These are phyloP conservation scores for Trypanosoma conorhini DNA, from an alignment of 208 protist genomes.

Conservation along the genomic window DNA sequence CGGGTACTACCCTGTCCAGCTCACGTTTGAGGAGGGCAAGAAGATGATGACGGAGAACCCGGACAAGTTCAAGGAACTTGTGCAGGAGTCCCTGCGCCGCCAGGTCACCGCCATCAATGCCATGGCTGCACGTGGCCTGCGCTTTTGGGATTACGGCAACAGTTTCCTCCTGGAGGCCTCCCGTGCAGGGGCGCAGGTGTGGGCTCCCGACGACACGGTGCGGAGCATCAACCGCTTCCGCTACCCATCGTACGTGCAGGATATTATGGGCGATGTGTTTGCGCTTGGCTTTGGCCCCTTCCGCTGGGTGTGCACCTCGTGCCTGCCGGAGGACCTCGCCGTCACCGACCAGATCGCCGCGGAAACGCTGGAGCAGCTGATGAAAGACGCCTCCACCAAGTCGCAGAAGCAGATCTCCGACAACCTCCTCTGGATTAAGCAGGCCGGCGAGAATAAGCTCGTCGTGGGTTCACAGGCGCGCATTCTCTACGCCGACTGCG, in stretches of 20 bases:
- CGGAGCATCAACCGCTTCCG: constrained; percentile 44
- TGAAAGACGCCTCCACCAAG: constrained; percentile 24
- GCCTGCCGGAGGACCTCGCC: constrained; percentile 50
- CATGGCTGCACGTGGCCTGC: constrained; percentile 53
- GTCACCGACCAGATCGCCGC: constrained; percentile 73
- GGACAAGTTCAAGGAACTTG: constrained; percentile 62
- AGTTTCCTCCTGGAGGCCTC: constrained; percentile 71
- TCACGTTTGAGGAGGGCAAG: constrained; percentile 82
- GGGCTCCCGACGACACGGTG: constrained; percentile 35
- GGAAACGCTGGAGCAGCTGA: constrained; percentile 55
- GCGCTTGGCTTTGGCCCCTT: constrained; percentile 89
- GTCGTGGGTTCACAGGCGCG: constrained; percentile 91
- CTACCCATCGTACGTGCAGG: constrained; percentile 89
- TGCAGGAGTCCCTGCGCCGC: constrained; percentile 68
- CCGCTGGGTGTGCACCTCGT: constrained; percentile 80
- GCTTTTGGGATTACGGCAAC: constrained; percentile 92
- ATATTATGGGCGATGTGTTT: constrained; percentile 93
- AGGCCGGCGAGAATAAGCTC: constrained; percentile 66
- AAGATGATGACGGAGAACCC: constrained; percentile 79
- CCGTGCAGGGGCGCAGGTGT: constrained; percentile 66
- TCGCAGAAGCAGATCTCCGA: constrained; percentile 51
- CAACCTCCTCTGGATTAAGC: constrained; percentile 83
- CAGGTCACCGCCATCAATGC: constrained; percentile 79
- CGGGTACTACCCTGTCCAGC: constrained; percentile 88
- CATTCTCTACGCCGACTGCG: constrained; percentile 81